These are phyloP conservation scores for Pugionium dolabratum DNA, from an alignment of 345 rosid species.

Conservation along the genomic window DNA sequence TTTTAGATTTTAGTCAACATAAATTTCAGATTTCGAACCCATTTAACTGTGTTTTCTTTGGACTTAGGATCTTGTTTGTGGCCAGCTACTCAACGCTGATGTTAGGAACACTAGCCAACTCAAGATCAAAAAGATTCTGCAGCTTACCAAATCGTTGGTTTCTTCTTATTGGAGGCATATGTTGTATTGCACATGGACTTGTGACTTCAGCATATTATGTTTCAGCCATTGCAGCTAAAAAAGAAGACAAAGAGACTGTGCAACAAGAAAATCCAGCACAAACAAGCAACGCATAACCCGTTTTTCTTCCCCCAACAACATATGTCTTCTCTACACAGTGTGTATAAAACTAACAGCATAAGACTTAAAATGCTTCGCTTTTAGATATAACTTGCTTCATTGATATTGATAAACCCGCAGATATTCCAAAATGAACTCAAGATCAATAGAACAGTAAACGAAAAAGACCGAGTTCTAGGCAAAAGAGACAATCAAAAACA, in stretches of 20 bases:
- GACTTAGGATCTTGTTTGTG: constrained; percentile 59
- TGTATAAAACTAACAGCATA: background rate
- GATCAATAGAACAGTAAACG: constrained; percentile 1
- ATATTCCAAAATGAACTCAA: constrained; percentile 31
- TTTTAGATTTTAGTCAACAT: constrained; percentile 44
- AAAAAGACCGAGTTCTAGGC: constrained; percentile 13
- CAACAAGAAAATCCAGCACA: constrained; percentile 2
- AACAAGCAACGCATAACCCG: constrained; percentile 24
- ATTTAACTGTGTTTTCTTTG: background rate
- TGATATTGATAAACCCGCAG: constrained; percentile 28
- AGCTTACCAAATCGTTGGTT: constrained; percentile 55
- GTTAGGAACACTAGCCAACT: constrained; percentile 59
- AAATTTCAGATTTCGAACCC: background rate
- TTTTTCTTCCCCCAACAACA: background rate
- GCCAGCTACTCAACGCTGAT: constrained; percentile 65
- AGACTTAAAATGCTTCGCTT: constrained; percentile 2
- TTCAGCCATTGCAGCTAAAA: constrained; percentile 62
- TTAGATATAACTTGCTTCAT: constrained; percentile 9
- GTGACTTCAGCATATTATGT: constrained; percentile 67
- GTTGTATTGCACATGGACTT: constrained; percentile 71
- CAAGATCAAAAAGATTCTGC: constrained; percentile 59
- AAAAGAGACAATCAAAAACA: background rate
- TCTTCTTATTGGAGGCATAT: constrained; percentile 61
- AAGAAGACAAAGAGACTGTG: constrained; percentile 43
- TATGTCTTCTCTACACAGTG: background rate